Base-by-base conservation (phyloP, 768 basidiomycete genomes). In the Russula abietina region DNA sequence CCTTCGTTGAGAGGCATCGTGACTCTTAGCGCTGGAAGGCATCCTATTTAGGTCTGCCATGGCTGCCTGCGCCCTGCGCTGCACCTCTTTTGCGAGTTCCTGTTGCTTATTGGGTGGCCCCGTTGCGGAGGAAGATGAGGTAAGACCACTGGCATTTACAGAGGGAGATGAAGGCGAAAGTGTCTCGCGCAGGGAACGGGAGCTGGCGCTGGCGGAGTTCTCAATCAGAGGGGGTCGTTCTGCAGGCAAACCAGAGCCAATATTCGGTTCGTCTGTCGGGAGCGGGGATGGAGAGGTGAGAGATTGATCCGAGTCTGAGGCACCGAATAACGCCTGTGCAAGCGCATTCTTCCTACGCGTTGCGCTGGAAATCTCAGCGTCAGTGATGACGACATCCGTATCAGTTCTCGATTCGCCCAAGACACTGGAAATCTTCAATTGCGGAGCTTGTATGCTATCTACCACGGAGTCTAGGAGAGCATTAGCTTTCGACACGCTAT, bases 251-350 rank as follows among this genome's bases (percentile, higher is more conserved):
- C 5, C 87, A 87, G 66, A 33, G 46, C 65, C 65, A 43, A 66
- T 50, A 32, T 58, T 65, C 38, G 30, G 41, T 16, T 50, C 49
- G 6, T 60, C 63, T 10, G 39, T 38, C 22, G 46, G 54, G 60
- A 59, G 64, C 2, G 67, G 70, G n/a, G 75, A 71, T 53, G 71
- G 57, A 9, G 74, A 71, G 22, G 71, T 63, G 61, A 74, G 65
- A 28, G 72, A 70, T 49, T 72, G 69, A 32, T 70, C 70, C n/a
- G 69, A 70, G 33, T 75, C 77, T 59, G 81, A 79, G 19, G 70
- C 73, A 19, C 87, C 89, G 68, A 92, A 91, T 46, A 93, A 75
- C 19, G 84, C 86, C 60, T 86, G 85, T 2, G 89, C 87, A n/a
- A 93, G 79, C 69, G 88, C 78, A 66, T 87, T 86, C 57, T 85